These are phyloP conservation scores for Laguncularia racemosa DNA, from an alignment of 345 rosid species.

Conservation along the genomic window DNA sequence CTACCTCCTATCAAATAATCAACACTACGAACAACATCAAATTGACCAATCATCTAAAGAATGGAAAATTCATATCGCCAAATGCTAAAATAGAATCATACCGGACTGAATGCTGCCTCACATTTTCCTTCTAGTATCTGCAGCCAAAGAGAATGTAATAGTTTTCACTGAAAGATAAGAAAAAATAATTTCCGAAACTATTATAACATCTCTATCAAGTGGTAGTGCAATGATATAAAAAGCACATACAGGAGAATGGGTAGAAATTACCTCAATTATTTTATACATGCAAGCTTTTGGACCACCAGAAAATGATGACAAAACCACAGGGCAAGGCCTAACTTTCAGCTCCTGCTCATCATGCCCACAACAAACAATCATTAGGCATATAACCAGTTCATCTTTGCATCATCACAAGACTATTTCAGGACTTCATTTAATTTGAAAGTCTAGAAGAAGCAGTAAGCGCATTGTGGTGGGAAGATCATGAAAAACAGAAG, in stretches of 20 bases:
- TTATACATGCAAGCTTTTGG: conserved; percentile 90
- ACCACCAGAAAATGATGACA: conserved; percentile 89
- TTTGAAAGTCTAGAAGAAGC: too few relatives aligned
- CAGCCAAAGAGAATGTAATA: conserved; percentile 14
- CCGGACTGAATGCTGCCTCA: conserved; percentile 40
- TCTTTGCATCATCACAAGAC: background rate
- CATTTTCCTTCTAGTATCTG: conserved; percentile 69
- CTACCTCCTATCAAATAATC: too few relatives aligned
- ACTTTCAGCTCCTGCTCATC: conserved; percentile 59
- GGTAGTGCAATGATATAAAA: background rate
- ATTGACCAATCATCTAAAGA: too few relatives aligned
- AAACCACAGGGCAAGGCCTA: conserved; percentile 66
- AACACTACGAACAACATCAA: too few relatives aligned
- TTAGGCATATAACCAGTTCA: background rate
- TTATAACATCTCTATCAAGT: background rate
- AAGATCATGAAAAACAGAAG: too few relatives aligned
- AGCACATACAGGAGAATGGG: background rate
- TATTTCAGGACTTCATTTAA: background rate
- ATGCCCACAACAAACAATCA: conserved; percentile 6
- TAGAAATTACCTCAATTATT: conserved; percentile 68
- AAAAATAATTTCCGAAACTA: background rate
- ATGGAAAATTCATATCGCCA: too few relatives aligned
- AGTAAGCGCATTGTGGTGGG: too few relatives aligned
- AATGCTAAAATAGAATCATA: conserved; percentile 17
- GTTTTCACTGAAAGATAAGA: background rate